Conservation (phyloP, 805 yeast species). For the Metschnikowia gelsemii region DNA sequence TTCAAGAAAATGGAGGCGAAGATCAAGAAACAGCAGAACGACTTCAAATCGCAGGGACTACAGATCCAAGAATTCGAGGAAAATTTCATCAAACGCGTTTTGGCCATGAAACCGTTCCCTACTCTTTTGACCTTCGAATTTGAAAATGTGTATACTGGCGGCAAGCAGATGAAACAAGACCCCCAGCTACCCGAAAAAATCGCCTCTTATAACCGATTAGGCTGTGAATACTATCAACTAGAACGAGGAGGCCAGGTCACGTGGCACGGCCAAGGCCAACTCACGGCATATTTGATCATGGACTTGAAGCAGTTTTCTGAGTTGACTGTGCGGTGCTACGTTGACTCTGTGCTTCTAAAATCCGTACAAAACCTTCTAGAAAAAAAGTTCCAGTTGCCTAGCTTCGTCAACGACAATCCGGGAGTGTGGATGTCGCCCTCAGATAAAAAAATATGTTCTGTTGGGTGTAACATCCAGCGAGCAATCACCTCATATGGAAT, state of each 20-base stretch:
- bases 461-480: conserved; percentile 85
- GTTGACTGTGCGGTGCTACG: conserved; percentile 63
- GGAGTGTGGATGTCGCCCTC: conserved; percentile 76
- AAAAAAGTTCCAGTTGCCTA: conserved; percentile 40
- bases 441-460: conserved; percentile 72
- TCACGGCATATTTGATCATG: conserved; percentile 75
- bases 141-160: conserved; percentile 86
- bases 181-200: conserved; percentile 35
- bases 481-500: conserved; percentile 88
- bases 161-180: conserved; percentile 70
- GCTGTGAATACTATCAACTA: conserved; percentile 72
- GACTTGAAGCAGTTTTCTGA: conserved; percentile 59
- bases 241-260: conserved; percentile 95
- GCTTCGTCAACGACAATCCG: conserved; percentile 63
- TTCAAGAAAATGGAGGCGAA: conserved; percentile 53
- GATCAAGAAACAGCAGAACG: conserved; percentile 40
- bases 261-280: conserved; percentile 95
- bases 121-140: conserved; percentile 80
- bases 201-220: conserved; percentile 29
- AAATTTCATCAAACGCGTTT: conserved; percentile 42
- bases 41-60: conserved; percentile 39
- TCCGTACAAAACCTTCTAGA: conserved; percentile 51
- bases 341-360: conserved; percentile 56
- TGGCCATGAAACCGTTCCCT: conserved; percentile 55
- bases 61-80: conserved; percentile 49